Percentiles rank a stretch among this genome's conserved stretches.
These are phyloP conservation scores for Trametes cinnabarina DNA, from an alignment of 768 basidiomycete species.

Conservation along the genomic window DNA sequence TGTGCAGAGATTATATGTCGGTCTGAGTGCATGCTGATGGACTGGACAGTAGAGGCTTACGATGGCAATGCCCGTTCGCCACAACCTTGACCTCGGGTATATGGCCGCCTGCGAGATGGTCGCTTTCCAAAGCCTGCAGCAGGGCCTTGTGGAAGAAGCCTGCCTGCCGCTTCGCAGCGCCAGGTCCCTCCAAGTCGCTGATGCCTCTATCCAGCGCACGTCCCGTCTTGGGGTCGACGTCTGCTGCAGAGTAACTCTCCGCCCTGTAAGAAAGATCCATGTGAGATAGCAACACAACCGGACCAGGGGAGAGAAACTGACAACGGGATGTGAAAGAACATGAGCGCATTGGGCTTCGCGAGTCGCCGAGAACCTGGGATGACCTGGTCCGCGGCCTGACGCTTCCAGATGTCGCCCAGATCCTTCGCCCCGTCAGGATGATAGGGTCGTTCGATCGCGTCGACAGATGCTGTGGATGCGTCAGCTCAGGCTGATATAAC, in stretches of 20 bases:
- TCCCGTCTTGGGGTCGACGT: constrained; percentile 59
- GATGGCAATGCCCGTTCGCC: constrained; percentile 88
- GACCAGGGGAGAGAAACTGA: constrained; percentile 36
- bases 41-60: constrained; percentile 40
- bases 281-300: background rate
- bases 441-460: constrained; percentile 80
- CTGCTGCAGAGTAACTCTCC: constrained; percentile 72
- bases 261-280: constrained; percentile 42
- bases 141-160: constrained; percentile 86
- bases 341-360: constrained; percentile 92
- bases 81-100: constrained; percentile 81
- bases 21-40: no score
- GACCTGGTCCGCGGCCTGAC: constrained; percentile 55
- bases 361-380: constrained; percentile 53
- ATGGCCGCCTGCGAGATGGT: constrained; percentile 47
- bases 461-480: constrained; percentile 47
- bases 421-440: constrained; percentile 72
- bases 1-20: constrained; percentile 29
- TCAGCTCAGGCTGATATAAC: background rate
- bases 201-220: constrained; percentile 68
- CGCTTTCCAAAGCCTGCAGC: constrained; percentile 68
- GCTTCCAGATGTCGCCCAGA: constrained; percentile 62
- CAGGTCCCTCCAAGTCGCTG: constrained; percentile 54
- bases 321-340: constrained; percentile 99
- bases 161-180: constrained; percentile 66